Conservation (phyloP, 345 rosid genomes). For the Euclidium syriacum region DNA sequence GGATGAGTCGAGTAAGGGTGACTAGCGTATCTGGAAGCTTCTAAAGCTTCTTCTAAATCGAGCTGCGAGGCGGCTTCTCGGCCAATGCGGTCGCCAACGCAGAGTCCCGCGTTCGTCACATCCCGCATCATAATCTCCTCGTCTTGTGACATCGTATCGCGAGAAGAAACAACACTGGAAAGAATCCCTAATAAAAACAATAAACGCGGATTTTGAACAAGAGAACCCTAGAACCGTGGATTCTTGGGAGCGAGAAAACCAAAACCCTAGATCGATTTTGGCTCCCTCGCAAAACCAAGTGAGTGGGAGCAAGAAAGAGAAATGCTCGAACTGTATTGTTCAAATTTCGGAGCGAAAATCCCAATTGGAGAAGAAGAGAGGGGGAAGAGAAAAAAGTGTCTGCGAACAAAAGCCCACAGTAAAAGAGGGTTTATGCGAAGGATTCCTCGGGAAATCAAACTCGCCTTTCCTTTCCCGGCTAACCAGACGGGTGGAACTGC, state of each 20-base stretch:
- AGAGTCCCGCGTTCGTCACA: slow-evolving; percentile 72
- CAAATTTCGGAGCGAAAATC: slow-evolving; percentile 3
- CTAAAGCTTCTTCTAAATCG: slow-evolving; percentile 88
- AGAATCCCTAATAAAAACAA: not conserved
- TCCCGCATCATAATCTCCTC: slow-evolving; percentile 86
- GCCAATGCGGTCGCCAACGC: slow-evolving; percentile 71
- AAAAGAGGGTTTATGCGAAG: slow-evolving; percentile 23
- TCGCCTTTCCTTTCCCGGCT: slow-evolving; percentile 13
- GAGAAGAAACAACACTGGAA: not conserved
- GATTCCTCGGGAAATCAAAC: slow-evolving; percentile 13
- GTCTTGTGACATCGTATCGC: slow-evolving; percentile 51
- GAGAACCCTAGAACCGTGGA: slow-evolving; percentile 12
- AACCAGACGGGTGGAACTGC: not conserved
- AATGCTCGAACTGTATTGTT: not conserved
- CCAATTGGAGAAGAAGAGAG: slow-evolving; percentile 12
- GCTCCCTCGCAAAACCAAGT: slow-evolving; percentile 17
- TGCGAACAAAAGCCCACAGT: slow-evolving; percentile 7
- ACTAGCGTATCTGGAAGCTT: slow-evolving; percentile 89
- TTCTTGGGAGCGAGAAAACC: slow-evolving; percentile 12
- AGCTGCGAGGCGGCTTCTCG: slow-evolving; percentile 75
- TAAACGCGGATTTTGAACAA: not conserved
- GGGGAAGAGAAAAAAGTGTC: slow-evolving; percentile 5
- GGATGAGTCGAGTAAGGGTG: slow-evolving; percentile 90
- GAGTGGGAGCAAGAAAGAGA: slow-evolving; percentile 26
- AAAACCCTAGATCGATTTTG: slow-evolving; percentile 27